phyloP scores from a whole-genome alignment of 2,329 filamentous ascomycete genomes.

The Colletotrichum tropicicola region DNA sequence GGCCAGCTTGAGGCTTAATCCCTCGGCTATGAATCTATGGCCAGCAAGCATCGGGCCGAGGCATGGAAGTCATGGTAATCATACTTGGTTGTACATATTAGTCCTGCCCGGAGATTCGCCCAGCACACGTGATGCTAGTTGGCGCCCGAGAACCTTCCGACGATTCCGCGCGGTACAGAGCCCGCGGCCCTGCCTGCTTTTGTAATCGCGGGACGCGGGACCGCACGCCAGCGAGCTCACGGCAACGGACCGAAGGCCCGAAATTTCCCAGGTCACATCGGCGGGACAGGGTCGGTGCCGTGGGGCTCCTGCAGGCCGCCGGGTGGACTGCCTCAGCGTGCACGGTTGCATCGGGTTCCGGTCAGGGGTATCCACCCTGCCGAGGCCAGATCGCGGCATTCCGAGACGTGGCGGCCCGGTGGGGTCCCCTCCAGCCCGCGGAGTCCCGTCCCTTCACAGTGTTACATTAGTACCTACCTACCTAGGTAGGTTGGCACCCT shows the following conservation, averaged over 20 bases:
- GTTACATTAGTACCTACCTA: no score
- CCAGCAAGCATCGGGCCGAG: no score
- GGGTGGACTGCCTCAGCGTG: background rate
- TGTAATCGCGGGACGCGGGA: conserved; percentile 1
- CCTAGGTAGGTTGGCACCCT: no score
- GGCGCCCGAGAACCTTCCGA: background rate
- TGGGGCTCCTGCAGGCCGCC: background rate
- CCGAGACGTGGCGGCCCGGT: background rate
- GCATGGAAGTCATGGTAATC: no score
- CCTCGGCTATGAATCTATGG: no score
- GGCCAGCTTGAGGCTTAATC: no score
- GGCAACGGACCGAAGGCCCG: conserved; percentile 25
- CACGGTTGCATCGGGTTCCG: conserved; percentile 5
- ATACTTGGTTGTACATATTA: no score
- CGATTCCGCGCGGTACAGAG: background rate
- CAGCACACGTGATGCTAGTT: no score
- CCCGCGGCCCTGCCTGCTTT: background rate
- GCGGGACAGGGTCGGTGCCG: background rate
- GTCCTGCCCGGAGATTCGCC: no score
- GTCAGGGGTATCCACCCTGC: background rate
- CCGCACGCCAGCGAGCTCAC: background rate
- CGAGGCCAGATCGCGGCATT: background rate
- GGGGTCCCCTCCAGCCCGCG: no score
- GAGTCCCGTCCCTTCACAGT: no score
- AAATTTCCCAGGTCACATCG: background rate